phyloP scores from a whole-genome alignment of 179 eudicot genomes.

The Silene noctiflora region DNA sequence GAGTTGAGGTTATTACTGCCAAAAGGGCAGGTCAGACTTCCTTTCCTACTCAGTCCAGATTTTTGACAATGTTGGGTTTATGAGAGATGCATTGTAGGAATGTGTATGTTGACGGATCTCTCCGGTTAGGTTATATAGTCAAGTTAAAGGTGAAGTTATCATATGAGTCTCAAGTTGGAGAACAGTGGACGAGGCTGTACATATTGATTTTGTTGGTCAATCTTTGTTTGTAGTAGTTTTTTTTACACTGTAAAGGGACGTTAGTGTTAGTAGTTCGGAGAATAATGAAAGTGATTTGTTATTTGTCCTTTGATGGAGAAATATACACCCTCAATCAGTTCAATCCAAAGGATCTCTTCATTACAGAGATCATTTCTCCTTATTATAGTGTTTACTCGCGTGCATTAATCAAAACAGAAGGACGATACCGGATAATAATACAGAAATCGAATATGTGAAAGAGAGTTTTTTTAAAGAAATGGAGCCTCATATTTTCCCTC shows the following conservation, averaged over 20 bases:
- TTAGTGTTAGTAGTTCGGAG: neutral
- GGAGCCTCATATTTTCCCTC: too few relatives aligned
- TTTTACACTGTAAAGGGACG: neutral
- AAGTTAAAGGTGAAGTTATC: conserved; percentile 2
- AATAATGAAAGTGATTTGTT: neutral
- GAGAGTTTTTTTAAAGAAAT: too few relatives aligned
- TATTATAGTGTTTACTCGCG: too few relatives aligned
- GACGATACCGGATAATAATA: too few relatives aligned
- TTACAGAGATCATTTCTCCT: too few relatives aligned
- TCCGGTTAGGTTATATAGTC: neutral
- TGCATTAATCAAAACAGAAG: too few relatives aligned
- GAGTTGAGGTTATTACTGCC: conserved; percentile 11
- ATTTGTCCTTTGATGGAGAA: neutral
- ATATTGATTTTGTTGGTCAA: neutral
- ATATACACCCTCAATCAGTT: neutral
- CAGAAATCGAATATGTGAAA: too few relatives aligned
- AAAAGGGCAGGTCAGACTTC: neutral
- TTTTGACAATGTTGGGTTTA: neutral
- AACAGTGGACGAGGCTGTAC: neutral
- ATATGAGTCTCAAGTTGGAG: conserved; percentile 1
- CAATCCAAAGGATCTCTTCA: too few relatives aligned
- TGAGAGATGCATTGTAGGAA: neutral
- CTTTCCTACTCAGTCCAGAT: neutral
- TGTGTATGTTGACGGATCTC: neutral
- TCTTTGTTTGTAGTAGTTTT: neutral